Evolutionary conservation across 139 green algal species (phyloP), one percentile per base, ranked within the genome.

Genomic region (Micractinium sp.): DNA sequence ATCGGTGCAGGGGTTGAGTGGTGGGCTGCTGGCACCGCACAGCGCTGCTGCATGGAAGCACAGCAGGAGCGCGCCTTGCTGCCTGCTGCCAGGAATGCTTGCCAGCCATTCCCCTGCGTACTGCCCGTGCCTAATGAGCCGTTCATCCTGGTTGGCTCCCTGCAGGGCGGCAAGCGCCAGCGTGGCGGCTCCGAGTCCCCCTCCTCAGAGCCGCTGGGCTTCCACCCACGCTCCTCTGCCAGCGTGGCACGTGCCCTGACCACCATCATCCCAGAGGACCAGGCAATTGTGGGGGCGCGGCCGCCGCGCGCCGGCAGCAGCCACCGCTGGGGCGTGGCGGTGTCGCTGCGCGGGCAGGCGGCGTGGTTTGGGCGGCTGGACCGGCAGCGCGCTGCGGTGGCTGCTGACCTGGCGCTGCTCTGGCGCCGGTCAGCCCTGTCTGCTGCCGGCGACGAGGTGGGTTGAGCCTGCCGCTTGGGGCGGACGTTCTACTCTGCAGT

Each of bases 321-420:
- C 83, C 83, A 87, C 83, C 83, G 83, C 67, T 87, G 83, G 83
- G 83, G 83, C 29, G 36, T 87, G 25, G 83, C 83, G 27, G 67
- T 87, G 25, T 87, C 83, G 22, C 38, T 80, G 66, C 83, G 67
- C 18, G 83, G 83, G 60, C 83, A 87, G 83, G 63, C 83, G 14
- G 63, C 83, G 27, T 87, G 83, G 83, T 87, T 87, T 66, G 83
- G 83, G 67, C 67, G 83, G 66, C 39, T 87, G 66, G 83, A 87
- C 38, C 66, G 67, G 36, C 83, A 87, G 66, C 83, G 83, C 18
- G 83, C 83, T 2, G 83, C 83, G 1, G 83, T 87, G 29, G 83
- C 83, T 2, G 83, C 83, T 3, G 83, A 87, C 67, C 67, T 87
- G 16, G 47, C 67, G 38, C 83, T 87, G 38, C 36, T 79, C 15